Conservation (phyloP, 1,284 basidiomycete species). For the Ustilago esculenta region DNA sequence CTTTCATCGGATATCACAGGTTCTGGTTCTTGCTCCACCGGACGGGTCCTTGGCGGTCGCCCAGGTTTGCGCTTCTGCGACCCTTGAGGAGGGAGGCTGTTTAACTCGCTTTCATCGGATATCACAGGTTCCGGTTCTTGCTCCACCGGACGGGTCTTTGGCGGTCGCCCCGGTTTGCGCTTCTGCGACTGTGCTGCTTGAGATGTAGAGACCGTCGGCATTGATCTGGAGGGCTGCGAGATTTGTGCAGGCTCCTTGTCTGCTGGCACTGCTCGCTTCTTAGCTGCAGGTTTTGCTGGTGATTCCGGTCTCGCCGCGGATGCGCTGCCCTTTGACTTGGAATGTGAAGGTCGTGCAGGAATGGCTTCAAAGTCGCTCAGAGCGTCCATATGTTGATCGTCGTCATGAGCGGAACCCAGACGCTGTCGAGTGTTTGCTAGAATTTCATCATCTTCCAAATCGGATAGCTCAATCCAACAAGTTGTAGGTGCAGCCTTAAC, state of each 20-base stretch:
- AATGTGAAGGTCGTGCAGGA: constrained; percentile 9
- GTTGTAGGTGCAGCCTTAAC: background rate
- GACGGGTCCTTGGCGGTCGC: too few species aligned
- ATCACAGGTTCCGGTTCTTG: constrained; percentile 6
- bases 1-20: too few species aligned
- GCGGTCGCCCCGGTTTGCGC: constrained; percentile 10
- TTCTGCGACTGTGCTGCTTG: constrained; percentile 13
- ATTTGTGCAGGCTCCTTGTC: background rate
- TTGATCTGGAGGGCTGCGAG: background rate
- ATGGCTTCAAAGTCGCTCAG: constrained; percentile 18
- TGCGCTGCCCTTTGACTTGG: background rate
- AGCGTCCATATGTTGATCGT: constrained; percentile 2
- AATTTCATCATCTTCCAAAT: constrained; percentile 38
- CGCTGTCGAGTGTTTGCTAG: constrained; percentile 12
- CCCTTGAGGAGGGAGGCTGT: too few species aligned
- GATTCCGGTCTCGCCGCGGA: constrained; percentile 7
- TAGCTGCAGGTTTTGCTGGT: constrained; percentile 3
- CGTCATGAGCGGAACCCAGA: constrained; percentile 14
- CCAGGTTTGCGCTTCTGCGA: too few species aligned
- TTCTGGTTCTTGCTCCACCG: too few species aligned
- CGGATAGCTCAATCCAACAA: constrained; percentile 15
- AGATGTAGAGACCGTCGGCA: constrained; percentile 1
- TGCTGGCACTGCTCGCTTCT: background rate
- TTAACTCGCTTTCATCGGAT: too few species aligned
- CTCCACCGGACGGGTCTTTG: background rate